These are phyloP conservation scores for Colletotrichum sp. DNA, from an alignment of 2,329 filamentous ascomycete genomes.

Conservation along the genomic window DNA sequence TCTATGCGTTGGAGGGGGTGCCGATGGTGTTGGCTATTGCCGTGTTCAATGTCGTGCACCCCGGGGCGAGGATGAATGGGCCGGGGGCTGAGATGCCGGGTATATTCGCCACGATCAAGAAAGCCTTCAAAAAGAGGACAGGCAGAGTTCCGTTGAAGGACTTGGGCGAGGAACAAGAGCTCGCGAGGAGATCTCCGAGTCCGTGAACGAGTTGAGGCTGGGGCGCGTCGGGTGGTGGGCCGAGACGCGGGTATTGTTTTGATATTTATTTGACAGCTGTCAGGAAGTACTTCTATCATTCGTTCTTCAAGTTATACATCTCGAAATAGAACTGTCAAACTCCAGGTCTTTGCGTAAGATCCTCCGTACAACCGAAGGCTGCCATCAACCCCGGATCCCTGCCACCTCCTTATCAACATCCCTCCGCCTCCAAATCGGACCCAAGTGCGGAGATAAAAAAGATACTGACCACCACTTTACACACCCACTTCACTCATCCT, in stretches of 20 bases:
- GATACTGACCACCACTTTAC: neutral
- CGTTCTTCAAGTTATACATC: neutral
- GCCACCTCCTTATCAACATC: neutral
- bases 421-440: neutral
- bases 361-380: neutral
- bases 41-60: slow-evolving; percentile 47
- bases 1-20: slow-evolving; percentile 49
- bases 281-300: neutral
- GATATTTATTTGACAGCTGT: neutral
- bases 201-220: neutral
- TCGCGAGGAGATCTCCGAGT: neutral
- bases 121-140: neutral
- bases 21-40: slow-evolving; percentile 48
- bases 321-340: neutral
- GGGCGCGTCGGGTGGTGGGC: neutral
- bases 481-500: neutral
- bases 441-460: neutral
- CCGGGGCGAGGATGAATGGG: slow-evolving; percentile 25
- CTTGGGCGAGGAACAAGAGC: neutral
- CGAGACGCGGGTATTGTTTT: neutral
- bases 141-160: neutral
- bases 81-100: slow-evolving; percentile 15
- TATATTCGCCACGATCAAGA: neutral
- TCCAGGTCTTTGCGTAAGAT: neutral
- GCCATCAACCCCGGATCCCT: neutral